These are phyloP conservation scores for Emericellopsis terricola DNA, from an alignment of 495 filamentous ascomycete genomes.

Conservation along the genomic window DNA sequence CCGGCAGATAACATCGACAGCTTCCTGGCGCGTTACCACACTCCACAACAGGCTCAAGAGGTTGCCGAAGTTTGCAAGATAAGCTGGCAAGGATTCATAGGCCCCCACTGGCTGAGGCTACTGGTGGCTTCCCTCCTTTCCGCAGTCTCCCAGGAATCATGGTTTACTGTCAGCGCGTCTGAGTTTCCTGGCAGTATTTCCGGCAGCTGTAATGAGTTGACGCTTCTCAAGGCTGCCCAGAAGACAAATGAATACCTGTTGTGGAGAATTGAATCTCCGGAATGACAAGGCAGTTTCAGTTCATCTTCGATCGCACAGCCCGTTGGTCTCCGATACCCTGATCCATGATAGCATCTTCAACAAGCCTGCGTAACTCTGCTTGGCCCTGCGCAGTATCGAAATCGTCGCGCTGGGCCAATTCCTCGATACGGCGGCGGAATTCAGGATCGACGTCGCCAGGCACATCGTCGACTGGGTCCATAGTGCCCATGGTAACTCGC, in stretches of 20 bases:
- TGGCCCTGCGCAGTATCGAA: constrained; percentile 57
- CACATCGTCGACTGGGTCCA: constrained; percentile 39
- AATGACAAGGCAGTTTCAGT: constrained; percentile 22
- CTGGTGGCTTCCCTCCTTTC: constrained; percentile 20
- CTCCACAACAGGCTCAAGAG: constrained; percentile 25
- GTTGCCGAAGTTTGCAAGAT: constrained; percentile 23
- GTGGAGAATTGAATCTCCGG: constrained; percentile 31
- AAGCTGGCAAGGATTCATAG: constrained; percentile 34
- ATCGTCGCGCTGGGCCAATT: constrained; percentile 53
- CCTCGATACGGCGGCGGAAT: constrained; percentile 56
- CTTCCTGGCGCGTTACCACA: constrained; percentile 64
- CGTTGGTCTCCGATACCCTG: constrained; percentile 34
- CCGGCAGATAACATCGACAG: constrained; percentile 56
- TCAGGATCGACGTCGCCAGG: constrained; percentile 46
- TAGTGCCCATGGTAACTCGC: constrained; percentile 45
- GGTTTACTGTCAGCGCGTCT: constrained; percentile 30
- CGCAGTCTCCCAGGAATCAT: constrained; percentile 20
- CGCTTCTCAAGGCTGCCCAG: constrained; percentile 25
- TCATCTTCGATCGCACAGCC: constrained; percentile 41
- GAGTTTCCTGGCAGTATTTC: constrained; percentile 25
- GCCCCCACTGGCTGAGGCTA: constrained; percentile 25
- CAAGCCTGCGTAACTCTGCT: constrained; percentile 44
- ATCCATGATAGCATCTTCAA: constrained; percentile 48
- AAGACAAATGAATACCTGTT: constrained; percentile 29
- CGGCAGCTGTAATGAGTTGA: constrained; percentile 23